Evolutionary conservation across 2,329 filamentous ascomycete genomes (phyloP), one percentile per base, ranked within the genome.

Genomic region (Epicoccum nigrum): DNA sequence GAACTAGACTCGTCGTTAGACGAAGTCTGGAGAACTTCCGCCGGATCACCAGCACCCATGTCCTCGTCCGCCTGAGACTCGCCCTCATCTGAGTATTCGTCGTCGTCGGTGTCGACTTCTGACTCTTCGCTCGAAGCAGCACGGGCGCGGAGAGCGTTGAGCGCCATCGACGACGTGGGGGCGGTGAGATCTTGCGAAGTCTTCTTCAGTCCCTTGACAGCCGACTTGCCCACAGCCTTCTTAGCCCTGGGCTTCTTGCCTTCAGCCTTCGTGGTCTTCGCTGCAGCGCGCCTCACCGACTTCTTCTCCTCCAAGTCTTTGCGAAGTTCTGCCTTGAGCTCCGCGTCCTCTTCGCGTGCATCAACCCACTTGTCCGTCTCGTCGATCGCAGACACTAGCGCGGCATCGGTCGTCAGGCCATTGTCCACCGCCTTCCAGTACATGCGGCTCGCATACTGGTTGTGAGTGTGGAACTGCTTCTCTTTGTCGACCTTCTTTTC

Each of bases 391-490:
- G 47, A 37, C 5, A 13, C 12, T n/a, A 63, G n/a, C 8, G 65
- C 64, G 4, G 54, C 47, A 1, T 58, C 58, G 4, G 48, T 27
- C 3, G 34, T 25, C 9, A 43, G 8, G 1, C 53, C 65, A 3
- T 41, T 19, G 1, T 51, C 59, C 4, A 67, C n/a, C 2, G 53
- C 49, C 7, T 53, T 51, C 41, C 58, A 62, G 35, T 67, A 66
- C 17, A 51, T 59, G 23, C 51, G 59, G 1, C 59, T 51, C 15
- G 56, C 60, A 15, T 59, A 51, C 31, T 70, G 65, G 21, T 67
- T 69, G 20, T 69, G 65, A 4, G 55, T 43, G 23, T 17, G 25
- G 44, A 0, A 42, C 23, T 4, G 2, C 3, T 49, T 9, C n/a
- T 40, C 31, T 11, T 13, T 47, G n/a, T 20, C 16, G 23, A 3